Conservation (phyloP, 2,329 filamentous ascomycete genomes). For the Plectosphaerella cucumerina region DNA sequence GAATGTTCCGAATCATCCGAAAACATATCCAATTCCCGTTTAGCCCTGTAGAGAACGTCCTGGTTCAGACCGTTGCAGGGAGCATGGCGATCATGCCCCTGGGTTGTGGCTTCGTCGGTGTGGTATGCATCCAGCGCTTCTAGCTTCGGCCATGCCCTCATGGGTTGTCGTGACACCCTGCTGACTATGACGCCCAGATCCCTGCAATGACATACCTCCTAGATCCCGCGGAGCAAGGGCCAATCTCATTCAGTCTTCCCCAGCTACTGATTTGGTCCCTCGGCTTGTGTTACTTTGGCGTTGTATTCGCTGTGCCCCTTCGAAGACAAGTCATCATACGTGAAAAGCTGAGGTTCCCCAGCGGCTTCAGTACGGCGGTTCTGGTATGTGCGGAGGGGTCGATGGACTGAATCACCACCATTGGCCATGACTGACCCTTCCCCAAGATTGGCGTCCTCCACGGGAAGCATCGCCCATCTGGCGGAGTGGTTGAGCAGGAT, state of each 20-base stretch:
- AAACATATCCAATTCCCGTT: conserved; percentile 76
- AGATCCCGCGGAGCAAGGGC: conserved; percentile 71
- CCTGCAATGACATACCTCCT: conserved; percentile 88
- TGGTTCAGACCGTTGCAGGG: conserved; percentile 93
- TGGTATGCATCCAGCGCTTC: conserved; percentile 35
- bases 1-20: conserved; percentile 79
- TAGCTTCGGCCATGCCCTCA: background rate
- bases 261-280: conserved; percentile 87
- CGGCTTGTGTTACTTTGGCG: conserved; percentile 92
- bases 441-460: conserved; percentile 74
- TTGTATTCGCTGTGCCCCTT: conserved; percentile 91
- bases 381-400: conserved; percentile 36
- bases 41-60: conserved; percentile 90
- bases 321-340: conserved; percentile 87
- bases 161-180: background rate
- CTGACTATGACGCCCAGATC: conserved; percentile 40
- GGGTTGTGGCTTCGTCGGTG: conserved; percentile 91
- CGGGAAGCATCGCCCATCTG: conserved; percentile 40
- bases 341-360: conserved; percentile 91
- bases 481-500: conserved; percentile 13
- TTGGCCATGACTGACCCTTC: background rate
- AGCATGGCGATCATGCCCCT: conserved; percentile 96
- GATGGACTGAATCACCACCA: background rate
- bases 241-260: conserved; percentile 65
- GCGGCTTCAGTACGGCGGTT: conserved; percentile 89